phyloP scores from a whole-genome alignment of 306 rosid genomes.

The Dryas drummondii region DNA sequence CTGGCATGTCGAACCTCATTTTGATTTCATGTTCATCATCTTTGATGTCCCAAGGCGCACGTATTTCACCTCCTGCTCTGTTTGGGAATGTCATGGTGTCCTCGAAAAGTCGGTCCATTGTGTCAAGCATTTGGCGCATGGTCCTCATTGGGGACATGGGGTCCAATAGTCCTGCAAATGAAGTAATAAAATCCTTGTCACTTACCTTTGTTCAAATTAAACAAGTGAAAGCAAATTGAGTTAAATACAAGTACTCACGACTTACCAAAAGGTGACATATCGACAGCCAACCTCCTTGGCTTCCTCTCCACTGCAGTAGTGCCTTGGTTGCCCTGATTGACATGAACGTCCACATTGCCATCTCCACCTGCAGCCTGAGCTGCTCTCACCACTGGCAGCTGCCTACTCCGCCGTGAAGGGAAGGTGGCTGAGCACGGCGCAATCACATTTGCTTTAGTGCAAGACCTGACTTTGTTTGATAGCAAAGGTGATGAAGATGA shows the following conservation, averaged over 20 bases:
- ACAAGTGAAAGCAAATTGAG: background rate
- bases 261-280: conserved; percentile 69
- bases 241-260: background rate
- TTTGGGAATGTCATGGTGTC: conserved; percentile 39
- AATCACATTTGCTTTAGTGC: background rate
- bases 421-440: conserved; percentile 38
- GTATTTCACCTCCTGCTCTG: conserved; percentile 41
- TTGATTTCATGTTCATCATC: conserved; percentile 65
- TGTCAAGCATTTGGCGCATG: conserved; percentile 76
- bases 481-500: conserved; percentile 38
- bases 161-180: conserved; percentile 55
- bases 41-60: conserved; percentile 71
- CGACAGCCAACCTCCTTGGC: conserved; percentile 46
- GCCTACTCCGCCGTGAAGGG: conserved; percentile 26
- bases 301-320: conserved; percentile 42
- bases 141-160: conserved; percentile 76
- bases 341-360: conserved; percentile 48
- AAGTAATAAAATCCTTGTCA: too few relatives aligned
- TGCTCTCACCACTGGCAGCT: conserved; percentile 38
- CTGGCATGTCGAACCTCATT: conserved; percentile 88
- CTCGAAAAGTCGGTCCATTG: conserved; percentile 63
- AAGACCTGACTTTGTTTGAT: conserved; percentile 30
- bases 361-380: conserved; percentile 45
- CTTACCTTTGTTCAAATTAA: background rate
- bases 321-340: conserved; percentile 37